These are phyloP conservation scores for Anthoceros angustus DNA, from an alignment of 225 moss, liverwort and hornwort genomes.

Conservation along the genomic window DNA sequence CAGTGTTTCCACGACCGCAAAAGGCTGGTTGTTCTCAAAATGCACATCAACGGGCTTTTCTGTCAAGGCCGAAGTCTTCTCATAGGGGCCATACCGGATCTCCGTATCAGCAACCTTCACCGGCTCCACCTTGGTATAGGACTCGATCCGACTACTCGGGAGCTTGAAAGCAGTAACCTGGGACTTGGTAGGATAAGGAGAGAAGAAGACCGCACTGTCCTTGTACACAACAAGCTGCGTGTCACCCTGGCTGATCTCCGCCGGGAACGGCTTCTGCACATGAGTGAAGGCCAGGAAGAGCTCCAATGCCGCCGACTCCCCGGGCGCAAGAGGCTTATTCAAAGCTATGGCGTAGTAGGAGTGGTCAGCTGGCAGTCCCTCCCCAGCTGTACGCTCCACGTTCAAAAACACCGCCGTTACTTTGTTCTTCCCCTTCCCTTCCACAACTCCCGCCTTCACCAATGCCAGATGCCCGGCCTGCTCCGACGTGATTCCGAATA, in stretches of 20 bases:
- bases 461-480: conserved; percentile 49
- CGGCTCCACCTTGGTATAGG: conserved; percentile 46
- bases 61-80: conserved; percentile 30
- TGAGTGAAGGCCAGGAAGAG: conserved; percentile 52
- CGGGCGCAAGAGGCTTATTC: conserved; percentile 42
- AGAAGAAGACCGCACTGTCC: conserved; percentile 53
- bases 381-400: conserved; percentile 18
- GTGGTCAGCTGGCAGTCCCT: conserved; percentile 24
- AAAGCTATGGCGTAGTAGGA: conserved; percentile 39
- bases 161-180: conserved; percentile 42
- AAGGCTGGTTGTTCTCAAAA: conserved; percentile 76
- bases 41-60: conserved; percentile 41
- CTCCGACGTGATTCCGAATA: conserved; percentile 33
- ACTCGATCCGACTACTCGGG: conserved; percentile 41
- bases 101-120: conserved; percentile 44
- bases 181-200: conserved; percentile 53
- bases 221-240: conserved; percentile 47
- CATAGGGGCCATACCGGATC: conserved; percentile 69
- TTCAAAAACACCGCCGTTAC: conserved; percentile 22
- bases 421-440: conserved; percentile 53
- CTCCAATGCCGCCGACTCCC: conserved; percentile 32
- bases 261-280: conserved; percentile 61
- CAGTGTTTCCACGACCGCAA: conserved; percentile 68
- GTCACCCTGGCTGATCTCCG: conserved; percentile 59
- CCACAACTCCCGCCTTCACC: conserved; percentile 38